Base-by-base conservation (phyloP, 164 flowering plant genomes). In the Aristolochia contorta region DNA sequence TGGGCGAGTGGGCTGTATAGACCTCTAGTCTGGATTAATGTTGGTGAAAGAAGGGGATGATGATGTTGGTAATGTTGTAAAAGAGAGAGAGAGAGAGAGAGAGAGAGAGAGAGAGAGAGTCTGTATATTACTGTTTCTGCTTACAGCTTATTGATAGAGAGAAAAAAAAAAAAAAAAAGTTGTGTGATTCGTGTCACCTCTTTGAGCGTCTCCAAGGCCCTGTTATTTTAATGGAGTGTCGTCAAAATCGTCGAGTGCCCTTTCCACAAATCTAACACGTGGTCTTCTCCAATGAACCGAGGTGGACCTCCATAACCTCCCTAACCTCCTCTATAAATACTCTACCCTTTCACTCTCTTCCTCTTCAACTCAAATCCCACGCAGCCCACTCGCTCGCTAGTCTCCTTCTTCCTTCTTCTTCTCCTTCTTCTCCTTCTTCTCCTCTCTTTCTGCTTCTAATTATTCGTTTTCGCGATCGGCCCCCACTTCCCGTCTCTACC, bases 221-320 rank as follows among this genome's bases (percentile, higher is more conserved):
- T 48, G 57, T 62, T 62, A 52, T 62, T 37, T 58, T 63, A 58
- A 67, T 63, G 67, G 60, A 63, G 63, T 54, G 47, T 58, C 65
- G 48, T 56, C 20, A 33, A 27, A 56, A 15, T 30, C 58, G 30
- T 65, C 60, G 23, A 73, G 71, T 67, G 71, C 69, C 69, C 69
- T 57, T 64, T 61, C 68, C 63, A 63, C 69, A 64, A 67, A 73
- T 71, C 60, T 61, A 75, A 70, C 87, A 85, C 91, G 85, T 85
- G 84, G 80, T 71, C 75, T 64, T 71, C 74, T 60, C 59, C 58
- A 43, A 60, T 56, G 60, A 57, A 63, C 58, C 48, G 65, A 58
- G 65, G 68, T 67, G 74, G 70, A 67, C 81, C 76, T 73, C 65
- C 64, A 53, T 23, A 27, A n/a, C 54, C 52, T 6, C 56, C 56